Evolutionary conservation across 2,329 filamentous ascomycete species (phyloP).

Genomic region (Seiridium cupressi): DNA sequence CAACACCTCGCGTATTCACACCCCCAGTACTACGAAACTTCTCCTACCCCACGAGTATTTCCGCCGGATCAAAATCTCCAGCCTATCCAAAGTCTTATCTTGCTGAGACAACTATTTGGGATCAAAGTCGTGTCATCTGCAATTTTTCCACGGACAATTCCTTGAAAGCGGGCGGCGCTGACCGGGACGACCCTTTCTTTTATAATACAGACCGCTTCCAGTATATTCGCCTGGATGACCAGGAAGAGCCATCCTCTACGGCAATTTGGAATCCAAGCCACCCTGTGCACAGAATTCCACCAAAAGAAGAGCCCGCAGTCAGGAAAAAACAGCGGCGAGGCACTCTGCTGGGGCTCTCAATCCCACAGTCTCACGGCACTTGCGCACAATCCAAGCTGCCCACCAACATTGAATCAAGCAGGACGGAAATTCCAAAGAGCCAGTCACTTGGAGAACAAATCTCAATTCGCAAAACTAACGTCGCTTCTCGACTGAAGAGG

Average conservation of each 20-base stretch:
- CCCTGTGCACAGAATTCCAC: slow-evolving; percentile 6
- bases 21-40: slow-evolving; percentile 26
- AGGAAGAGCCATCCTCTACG: slow-evolving; percentile 10
- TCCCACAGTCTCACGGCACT: slow-evolving; percentile 16
- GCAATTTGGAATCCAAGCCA: slow-evolving; percentile 7
- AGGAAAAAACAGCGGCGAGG: slow-evolving; percentile 23
- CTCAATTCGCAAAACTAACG: slow-evolving; percentile 15
- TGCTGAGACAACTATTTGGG: slow-evolving; percentile 19
- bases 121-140: slow-evolving; percentile 26
- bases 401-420: slow-evolving; percentile 17
- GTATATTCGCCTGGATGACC: slow-evolving; percentile 10
- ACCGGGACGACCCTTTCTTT: slow-evolving; percentile 26
- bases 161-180: slow-evolving; percentile 13
- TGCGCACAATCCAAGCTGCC: slow-evolving; percentile 20
- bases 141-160: slow-evolving; percentile 21
- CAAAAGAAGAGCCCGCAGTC: slow-evolving; percentile 12
- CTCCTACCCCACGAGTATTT: slow-evolving; percentile 26
- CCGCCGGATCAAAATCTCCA: slow-evolving; percentile 7
- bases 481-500: slow-evolving; percentile 22
- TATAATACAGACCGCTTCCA: slow-evolving; percentile 1
- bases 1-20: slow-evolving; percentile 10
- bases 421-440: slow-evolving; percentile 10
- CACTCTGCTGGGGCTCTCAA: slow-evolving; percentile 17
- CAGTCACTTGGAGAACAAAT: slow-evolving; percentile 19
- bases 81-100: slow-evolving; percentile 4